Evolutionary conservation across 202 grass and related monocot genomes (phyloP).

Genomic region (Cymbopogon flexuosus): DNA sequence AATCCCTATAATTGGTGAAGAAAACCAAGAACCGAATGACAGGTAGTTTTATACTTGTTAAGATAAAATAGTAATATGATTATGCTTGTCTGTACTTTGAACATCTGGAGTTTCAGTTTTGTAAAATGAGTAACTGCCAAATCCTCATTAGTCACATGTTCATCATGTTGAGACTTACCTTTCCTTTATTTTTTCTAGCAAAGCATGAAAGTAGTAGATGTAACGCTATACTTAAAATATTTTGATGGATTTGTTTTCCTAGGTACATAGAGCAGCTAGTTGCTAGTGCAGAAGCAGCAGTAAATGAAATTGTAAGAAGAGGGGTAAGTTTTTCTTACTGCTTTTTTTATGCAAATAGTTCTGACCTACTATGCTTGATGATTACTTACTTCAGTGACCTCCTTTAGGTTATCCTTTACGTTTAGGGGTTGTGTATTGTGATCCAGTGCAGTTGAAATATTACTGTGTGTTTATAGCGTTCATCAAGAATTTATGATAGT

Average conservation of each 20-base stretch:
- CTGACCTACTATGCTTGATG: too few relatives aligned
- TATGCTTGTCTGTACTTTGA: slow-evolving; percentile 5
- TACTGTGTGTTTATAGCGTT: neutral
- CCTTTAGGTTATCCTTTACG: neutral
- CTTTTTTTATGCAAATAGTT: slow-evolving; percentile 9
- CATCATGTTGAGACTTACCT: neutral
- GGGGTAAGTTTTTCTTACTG: slow-evolving; percentile 44
- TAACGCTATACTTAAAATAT: neutral
- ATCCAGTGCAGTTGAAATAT: neutral
- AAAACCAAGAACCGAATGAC: slow-evolving; percentile 76
- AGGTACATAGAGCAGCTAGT: slow-evolving; percentile 79
- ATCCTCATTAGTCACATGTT: neutral
- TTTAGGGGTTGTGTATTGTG: neutral
- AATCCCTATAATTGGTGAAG: slow-evolving; percentile 84
- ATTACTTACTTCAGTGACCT: neutral
- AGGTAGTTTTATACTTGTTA: slow-evolving; percentile 39
- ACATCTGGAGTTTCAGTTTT: slow-evolving; percentile 7
- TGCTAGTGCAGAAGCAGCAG: slow-evolving; percentile 67
- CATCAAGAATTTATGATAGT: slow-evolving; percentile 3
- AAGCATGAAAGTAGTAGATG: slow-evolving; percentile 22
- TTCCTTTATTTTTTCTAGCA: neutral
- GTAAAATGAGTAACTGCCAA: neutral
- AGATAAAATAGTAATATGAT: neutral
- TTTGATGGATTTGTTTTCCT: slow-evolving; percentile 18
- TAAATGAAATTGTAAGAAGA: slow-evolving; percentile 63